Evolutionary conservation across 2,329 filamentous ascomycete species (phyloP).

Genomic region (Sporothrix mexicana): DNA sequence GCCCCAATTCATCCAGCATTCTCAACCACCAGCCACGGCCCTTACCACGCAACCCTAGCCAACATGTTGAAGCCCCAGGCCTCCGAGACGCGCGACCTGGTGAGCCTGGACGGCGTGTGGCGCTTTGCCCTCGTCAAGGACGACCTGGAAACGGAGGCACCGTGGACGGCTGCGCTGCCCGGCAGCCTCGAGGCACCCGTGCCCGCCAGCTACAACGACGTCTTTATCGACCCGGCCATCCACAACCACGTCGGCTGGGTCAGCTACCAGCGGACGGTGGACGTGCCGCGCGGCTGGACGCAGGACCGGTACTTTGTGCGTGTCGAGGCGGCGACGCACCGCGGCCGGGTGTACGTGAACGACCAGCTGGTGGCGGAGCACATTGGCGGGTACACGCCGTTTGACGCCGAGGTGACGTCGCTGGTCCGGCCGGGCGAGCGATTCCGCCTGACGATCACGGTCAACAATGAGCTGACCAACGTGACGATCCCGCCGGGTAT

Average conservation of each 20-base stretch:
- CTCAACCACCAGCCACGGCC: too few relatives aligned
- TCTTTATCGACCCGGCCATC: slow-evolving; percentile 11
- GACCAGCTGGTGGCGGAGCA: slow-evolving; percentile 11
- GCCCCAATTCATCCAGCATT: not conserved
- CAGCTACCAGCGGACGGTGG: not conserved
- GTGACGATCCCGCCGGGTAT: slow-evolving; percentile 1
- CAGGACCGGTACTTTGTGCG: slow-evolving; percentile 7
- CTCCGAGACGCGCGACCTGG: not conserved
- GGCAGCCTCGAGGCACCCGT: slow-evolving; percentile 9
- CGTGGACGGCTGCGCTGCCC: not conserved
- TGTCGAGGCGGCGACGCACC: not conserved
- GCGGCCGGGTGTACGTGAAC: not conserved
- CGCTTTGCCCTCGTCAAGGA: slow-evolving; percentile 5
- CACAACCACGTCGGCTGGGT: slow-evolving; percentile 18
- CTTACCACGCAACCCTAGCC: not conserved
- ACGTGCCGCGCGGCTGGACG: not conserved
- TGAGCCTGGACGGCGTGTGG: not conserved
- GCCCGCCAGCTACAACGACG: slow-evolving; percentile 15
- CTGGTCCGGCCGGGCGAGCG: not conserved
- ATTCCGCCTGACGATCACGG: not conserved
- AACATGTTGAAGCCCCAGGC: slow-evolving; percentile 6
- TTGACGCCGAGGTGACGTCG: slow-evolving; percentile 3
- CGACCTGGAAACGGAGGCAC: not conserved
- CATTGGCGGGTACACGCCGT: slow-evolving; percentile 16
- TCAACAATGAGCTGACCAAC: slow-evolving; percentile 21